Base-by-base conservation (phyloP, 2,329 filamentous ascomycete species). In the Monilinia laxa region DNA sequence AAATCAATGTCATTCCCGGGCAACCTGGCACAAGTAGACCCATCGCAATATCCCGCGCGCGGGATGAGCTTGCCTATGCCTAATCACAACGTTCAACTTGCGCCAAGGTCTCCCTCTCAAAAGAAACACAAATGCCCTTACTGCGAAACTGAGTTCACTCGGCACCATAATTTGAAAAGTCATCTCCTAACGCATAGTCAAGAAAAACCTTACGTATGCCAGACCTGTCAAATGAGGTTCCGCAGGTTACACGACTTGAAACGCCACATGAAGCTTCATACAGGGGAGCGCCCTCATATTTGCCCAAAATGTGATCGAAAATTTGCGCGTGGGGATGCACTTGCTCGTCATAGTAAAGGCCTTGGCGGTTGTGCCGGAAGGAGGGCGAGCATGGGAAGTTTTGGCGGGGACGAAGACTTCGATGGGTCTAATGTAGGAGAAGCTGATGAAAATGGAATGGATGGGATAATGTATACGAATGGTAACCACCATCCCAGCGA, bases 91-190 rank as follows among this genome's bases (percentile, higher is more conserved):
- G 71, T 82, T 74, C 77, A 81, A 70, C 67, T 82, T 74, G 72
- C 81, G 64, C 87, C 88, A 58, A 86, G 87, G 73, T 92, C 92
- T 7, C 89, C 90, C 0, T 88, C 88, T 35, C 84, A 86, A 63
- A 97, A 97, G 80, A 94, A 95, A 75, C 94, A 99, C 81, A 96
- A 95, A 78, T 99, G 95, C 76, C 94, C 92, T 0, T 97, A 96
- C 78, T 99, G 95, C 82, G 87, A 92, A 51, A 97, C 95, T 6
- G 95, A 97, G 75, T 99, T 99, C 73, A 99, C 95, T 38, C 87
- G 95, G 55, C 95, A 98, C 76, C 95, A 98, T 77, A 98, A 99
- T 75, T 85, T 98, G 38, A 99, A 98, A 80, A 97, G 93, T 73
- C 95, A 99, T 80, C 85, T 99, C 67, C 86, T 99, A 76, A 98